Evolutionary conservation across 495 filamentous ascomycete genomes (phyloP).

Genomic region (Neohortaea acidophila): DNA sequence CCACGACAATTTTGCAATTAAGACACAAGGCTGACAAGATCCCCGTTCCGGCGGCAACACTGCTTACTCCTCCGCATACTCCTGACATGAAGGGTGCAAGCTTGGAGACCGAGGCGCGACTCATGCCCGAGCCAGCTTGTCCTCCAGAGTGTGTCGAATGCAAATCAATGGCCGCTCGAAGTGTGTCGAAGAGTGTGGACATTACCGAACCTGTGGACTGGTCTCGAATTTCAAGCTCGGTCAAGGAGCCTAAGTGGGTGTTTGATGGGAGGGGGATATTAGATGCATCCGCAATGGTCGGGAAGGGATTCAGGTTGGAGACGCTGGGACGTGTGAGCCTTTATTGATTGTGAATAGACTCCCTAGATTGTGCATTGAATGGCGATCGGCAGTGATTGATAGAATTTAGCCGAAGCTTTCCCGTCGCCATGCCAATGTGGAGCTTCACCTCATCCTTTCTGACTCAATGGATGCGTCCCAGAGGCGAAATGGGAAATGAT

Average conservation of each 20-base stretch:
- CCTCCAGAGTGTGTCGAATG: slow-evolving; percentile 9
- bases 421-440: too few relatives aligned
- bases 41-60: too few relatives aligned
- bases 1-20: slow-evolving; percentile 18
- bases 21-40: slow-evolving; percentile 1
- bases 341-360: too few relatives aligned
- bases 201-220: slow-evolving; percentile 32
- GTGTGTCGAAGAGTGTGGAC: slow-evolving; percentile 8
- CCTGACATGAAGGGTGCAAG: slow-evolving; percentile 5
- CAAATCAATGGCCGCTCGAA: not conserved
- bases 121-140: slow-evolving; percentile 7
- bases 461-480: too few relatives aligned
- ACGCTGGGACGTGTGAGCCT: slow-evolving; percentile 11
- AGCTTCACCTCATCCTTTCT: too few relatives aligned
- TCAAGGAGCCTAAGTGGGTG: slow-evolving; percentile 53
- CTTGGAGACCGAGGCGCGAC: slow-evolving; percentile 1
- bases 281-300: slow-evolving; percentile 26
- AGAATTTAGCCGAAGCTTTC: too few relatives aligned
- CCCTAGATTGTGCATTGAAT: too few relatives aligned
- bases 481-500: too few relatives aligned
- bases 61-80: slow-evolving; percentile 19
- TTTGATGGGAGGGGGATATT: slow-evolving; percentile 57
- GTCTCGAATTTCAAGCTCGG: slow-evolving; percentile 35
- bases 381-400: too few relatives aligned
- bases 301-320: slow-evolving; percentile 10